Base-by-base conservation (phyloP, 306 rosid genomes). In the Medicago truncatula region DNA sequence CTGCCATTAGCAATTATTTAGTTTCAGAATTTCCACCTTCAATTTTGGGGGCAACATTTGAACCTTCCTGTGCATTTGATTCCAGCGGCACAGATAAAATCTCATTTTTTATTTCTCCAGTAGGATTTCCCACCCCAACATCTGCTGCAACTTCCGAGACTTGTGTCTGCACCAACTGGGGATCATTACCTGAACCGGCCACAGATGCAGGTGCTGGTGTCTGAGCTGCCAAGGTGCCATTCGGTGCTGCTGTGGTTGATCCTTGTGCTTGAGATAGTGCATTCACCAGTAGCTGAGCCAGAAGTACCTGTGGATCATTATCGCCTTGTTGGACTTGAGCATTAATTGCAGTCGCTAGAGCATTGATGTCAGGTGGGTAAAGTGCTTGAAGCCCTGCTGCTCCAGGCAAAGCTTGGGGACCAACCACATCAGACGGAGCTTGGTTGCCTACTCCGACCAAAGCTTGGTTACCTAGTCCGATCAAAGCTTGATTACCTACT, bases 231-330 rank as follows among this genome's bases (percentile, higher is more conserved):
- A 67, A 34, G 13, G 54, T 16, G 15, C 79, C 84, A 10, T 78
- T 9, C 17, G 14, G 46, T 9, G 77, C 77, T 36, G 77, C 80
- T 14, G 66, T 15, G 52, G 67, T 78, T 16, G 84, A 64, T 28
- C 54, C 83, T 80, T 85, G 92, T 77, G 81, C 63, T 68, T 86
- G 92, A 71, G 92, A 79, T 9, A 87, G 67, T 7, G 85, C 85
- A 8, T 71, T 90, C 93, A 87, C 71, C 80, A 92, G 59, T 56
- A 87, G 85, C 83, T 88, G 93, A 56, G 90, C 96, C 82, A 92
- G 77, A 62, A 88, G 87, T 63, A 87, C 79, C 78, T 90, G 93
- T 20, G 96, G 96, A 67, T 92, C 97, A 73, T 59, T 87, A 46
- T 75, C 83, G 66, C 84, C 87, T 81, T 83, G 92, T 81, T 81